These are phyloP conservation scores for Linnemannia exigua DNA, from an alignment of 192 early-diverging fungal species.

Conservation along the genomic window DNA sequence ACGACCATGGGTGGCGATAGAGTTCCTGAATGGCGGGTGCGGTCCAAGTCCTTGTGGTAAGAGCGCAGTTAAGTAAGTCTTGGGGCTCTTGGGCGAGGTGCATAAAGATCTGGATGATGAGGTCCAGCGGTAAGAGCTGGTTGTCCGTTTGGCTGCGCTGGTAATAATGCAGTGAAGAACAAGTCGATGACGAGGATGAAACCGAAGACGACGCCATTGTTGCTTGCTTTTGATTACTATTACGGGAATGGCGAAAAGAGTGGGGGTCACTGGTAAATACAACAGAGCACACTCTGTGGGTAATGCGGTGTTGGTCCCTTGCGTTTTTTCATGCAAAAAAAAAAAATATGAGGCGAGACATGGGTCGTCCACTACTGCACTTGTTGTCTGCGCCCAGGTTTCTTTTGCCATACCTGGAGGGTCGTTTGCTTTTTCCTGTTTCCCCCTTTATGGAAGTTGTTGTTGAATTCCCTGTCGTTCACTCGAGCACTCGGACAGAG, in stretches of 20 bases:
- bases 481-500: neutral
- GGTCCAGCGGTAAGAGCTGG: slow-evolving; percentile 34
- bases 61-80: slow-evolving; percentile 44
- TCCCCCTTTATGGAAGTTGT: neutral
- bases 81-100: slow-evolving; percentile 33
- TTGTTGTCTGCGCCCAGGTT: neutral
- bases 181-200: neutral
- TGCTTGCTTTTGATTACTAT: neutral
- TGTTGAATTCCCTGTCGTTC: neutral
- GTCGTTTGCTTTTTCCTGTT: neutral
- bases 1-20: slow-evolving; percentile 52
- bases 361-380: neutral
- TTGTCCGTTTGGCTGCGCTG: slow-evolving; percentile 9
- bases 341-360: neutral
- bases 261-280: neutral
- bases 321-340: neutral
- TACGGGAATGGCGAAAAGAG: neutral
- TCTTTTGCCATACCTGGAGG: neutral
- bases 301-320: neutral
- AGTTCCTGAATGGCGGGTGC: slow-evolving; percentile 45
- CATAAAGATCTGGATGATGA: slow-evolving; percentile 49
- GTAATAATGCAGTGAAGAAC: neutral
- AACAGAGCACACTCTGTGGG: neutral
- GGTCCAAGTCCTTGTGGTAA: slow-evolving; percentile 36
- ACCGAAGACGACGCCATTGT: slow-evolving; percentile 9